phyloP scores from a whole-genome alignment of 2,329 filamentous ascomycete genomes.

The Fusarium caatingaense region DNA sequence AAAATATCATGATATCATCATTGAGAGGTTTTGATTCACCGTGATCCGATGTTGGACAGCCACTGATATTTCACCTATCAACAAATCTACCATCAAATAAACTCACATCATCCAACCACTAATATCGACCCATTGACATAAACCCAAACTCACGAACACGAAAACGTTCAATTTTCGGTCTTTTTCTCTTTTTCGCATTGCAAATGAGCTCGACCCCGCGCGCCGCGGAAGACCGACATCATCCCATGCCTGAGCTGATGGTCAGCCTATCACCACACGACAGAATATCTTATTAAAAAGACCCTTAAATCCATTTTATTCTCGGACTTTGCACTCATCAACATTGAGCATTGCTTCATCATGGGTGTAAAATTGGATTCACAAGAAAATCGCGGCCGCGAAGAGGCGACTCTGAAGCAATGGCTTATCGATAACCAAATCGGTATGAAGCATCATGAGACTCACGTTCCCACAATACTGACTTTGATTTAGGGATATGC shows the following conservation, averaged over 20 bases:
- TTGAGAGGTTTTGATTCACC: fast-evolving
- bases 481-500: conserved; percentile 71
- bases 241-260: conserved; percentile 6
- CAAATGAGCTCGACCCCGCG: background rate
- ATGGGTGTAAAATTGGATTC: conserved; percentile 6
- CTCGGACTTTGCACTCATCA: background rate
- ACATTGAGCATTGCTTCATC: background rate
- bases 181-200: conserved; percentile 1
- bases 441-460: background rate
- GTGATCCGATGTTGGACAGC: background rate
- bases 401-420: conserved; percentile 1
- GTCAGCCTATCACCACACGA: background rate
- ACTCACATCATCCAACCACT: background rate
- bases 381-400: background rate
- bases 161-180: conserved; percentile 3
- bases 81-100: conserved; percentile 1
- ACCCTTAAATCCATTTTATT: background rate
- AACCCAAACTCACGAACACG: conserved; percentile 13
- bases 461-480: conserved; percentile 4
- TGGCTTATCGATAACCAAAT: conserved; percentile 33
- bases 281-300: background rate
- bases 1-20: background rate
- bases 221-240: conserved; percentile 1
- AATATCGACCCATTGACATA: background rate
- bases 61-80: background rate